phyloP scores from a whole-genome alignment of 805 yeast species.

The Clavispora santaluciae region DNA sequence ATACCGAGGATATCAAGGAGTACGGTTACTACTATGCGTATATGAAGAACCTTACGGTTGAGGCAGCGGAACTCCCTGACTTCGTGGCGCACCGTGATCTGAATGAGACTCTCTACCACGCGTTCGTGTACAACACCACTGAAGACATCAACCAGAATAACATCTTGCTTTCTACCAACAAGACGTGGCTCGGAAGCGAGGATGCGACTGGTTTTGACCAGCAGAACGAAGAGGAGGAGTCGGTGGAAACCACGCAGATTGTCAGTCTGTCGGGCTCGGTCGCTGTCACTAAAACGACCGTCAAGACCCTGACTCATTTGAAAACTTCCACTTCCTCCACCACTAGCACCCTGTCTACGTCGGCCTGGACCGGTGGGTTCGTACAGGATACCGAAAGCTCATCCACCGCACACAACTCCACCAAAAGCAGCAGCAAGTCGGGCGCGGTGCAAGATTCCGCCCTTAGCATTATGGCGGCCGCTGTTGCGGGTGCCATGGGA shows the following conservation, averaged over 20 bases:
- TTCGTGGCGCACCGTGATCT: constrained; percentile 35
- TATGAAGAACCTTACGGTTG: constrained; percentile 54
- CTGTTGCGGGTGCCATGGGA: constrained; percentile 6
- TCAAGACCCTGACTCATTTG: not conserved
- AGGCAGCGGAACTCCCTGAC: constrained; percentile 70
- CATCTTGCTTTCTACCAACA: constrained; percentile 59
- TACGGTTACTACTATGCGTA: constrained; percentile 80
- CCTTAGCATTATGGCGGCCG: constrained; percentile 6
- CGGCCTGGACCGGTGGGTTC: constrained; percentile 32
- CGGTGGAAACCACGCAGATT: constrained; percentile 9
- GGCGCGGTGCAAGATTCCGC: constrained; percentile 2
- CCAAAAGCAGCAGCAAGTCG: constrained; percentile 2
- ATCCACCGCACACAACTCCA: not conserved
- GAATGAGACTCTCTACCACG: constrained; percentile 48
- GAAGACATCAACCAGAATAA: constrained; percentile 26
- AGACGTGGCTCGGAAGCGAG: constrained; percentile 53
- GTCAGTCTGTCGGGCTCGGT: constrained; percentile 5
- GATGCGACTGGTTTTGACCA: constrained; percentile 67
- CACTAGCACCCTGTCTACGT: constrained; percentile 9
- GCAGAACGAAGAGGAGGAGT: constrained; percentile 25
- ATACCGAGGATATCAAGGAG: constrained; percentile 62
- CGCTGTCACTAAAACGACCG: constrained; percentile 15
- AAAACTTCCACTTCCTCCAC: not conserved
- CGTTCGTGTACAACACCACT: constrained; percentile 43
- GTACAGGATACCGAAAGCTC: constrained; percentile 24